Evolutionary conservation across 768 basidiomycete genomes (phyloP).

Genomic region (Suillus spraguei): DNA sequence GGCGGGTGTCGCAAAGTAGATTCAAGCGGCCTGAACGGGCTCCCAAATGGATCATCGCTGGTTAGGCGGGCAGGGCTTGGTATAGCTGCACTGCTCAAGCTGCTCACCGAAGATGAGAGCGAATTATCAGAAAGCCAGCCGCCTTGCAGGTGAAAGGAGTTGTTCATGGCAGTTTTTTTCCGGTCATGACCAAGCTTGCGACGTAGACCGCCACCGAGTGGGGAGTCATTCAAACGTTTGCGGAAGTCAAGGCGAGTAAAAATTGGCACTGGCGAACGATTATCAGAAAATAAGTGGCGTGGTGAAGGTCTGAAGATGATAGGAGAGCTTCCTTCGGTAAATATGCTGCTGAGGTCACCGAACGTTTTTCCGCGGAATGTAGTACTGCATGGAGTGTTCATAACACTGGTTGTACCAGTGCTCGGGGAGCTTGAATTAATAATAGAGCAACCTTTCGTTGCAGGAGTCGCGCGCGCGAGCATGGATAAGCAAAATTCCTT

Average conservation of each 20-base stretch:
- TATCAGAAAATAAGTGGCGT: constrained; percentile 40
- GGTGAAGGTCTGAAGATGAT: constrained; percentile 46
- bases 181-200: constrained; percentile 31
- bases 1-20: constrained; percentile 5
- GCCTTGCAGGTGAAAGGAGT: constrained; percentile 24
- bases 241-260: constrained; percentile 35
- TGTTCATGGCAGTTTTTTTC: constrained; percentile 31
- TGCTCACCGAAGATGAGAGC: constrained; percentile 25
- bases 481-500: constrained; percentile 68
- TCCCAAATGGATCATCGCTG: constrained; percentile 49
- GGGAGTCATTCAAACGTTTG: constrained; percentile 48
- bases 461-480: constrained; percentile 59
- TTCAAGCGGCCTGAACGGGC: constrained; percentile 42
- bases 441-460: constrained; percentile 35
- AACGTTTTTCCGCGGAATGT: constrained; percentile 29
- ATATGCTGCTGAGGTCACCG: constrained; percentile 22
- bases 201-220: constrained; percentile 37
- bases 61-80: constrained; percentile 31
- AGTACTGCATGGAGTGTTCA: constrained; percentile 32
- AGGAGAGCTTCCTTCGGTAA: constrained; percentile 32
- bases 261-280: constrained; percentile 34
- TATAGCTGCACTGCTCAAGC: constrained; percentile 14
- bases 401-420: constrained; percentile 29
- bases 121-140: constrained; percentile 37
- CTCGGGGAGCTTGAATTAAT: constrained; percentile 34